These are phyloP conservation scores for Phytopythium vexans DNA, from an alignment of 352 stramenopile species.

Conservation along the genomic window DNA sequence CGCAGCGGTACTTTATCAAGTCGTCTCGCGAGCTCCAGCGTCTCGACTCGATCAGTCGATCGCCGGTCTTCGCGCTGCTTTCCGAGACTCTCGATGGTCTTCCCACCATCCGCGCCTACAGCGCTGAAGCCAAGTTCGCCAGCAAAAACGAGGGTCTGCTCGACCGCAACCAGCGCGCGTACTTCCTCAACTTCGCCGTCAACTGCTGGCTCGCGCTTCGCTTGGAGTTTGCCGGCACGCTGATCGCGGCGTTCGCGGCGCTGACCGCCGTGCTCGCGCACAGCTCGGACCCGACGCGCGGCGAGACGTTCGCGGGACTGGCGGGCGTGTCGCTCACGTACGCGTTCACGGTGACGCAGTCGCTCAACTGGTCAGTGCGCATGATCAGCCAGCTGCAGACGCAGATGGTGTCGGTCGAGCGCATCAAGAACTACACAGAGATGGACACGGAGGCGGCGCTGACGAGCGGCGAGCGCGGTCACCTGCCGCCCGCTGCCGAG, in stretches of 20 bases:
- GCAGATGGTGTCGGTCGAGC: conserved; percentile 76
- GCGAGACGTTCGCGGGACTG: conserved; percentile 48
- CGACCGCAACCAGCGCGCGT: conserved; percentile 66
- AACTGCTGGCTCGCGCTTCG: conserved; percentile 79
- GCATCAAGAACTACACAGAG: conserved; percentile 66
- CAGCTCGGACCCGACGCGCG: conserved; percentile 28
- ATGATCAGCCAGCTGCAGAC: conserved; percentile 78
- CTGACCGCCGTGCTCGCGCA: conserved; percentile 55
- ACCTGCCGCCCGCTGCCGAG: conserved; percentile 39
- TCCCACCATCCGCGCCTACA: conserved; percentile 90
- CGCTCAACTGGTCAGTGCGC: conserved; percentile 67
- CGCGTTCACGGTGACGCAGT: conserved; percentile 80
- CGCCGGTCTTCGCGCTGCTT: conserved; percentile 95
- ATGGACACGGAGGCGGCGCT: conserved; percentile 77
- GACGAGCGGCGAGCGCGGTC: conserved; percentile 73
- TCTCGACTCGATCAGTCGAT: conserved; percentile 91
- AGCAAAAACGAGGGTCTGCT: conserved; percentile 50
- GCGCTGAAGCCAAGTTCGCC: conserved; percentile 46
- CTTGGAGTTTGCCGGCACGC: conserved; percentile 64
- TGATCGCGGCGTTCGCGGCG: conserved; percentile 56
- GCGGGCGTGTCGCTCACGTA: conserved; percentile 75
- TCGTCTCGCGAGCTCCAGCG: conserved; percentile 92
- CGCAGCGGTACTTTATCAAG: conserved; percentile 92
- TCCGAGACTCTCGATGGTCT: conserved; percentile 95
- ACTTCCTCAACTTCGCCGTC: conserved; percentile 71